These are phyloP conservation scores for Anisodus acutangulus DNA, from an alignment of 257 asterid genomes.

Conservation along the genomic window DNA sequence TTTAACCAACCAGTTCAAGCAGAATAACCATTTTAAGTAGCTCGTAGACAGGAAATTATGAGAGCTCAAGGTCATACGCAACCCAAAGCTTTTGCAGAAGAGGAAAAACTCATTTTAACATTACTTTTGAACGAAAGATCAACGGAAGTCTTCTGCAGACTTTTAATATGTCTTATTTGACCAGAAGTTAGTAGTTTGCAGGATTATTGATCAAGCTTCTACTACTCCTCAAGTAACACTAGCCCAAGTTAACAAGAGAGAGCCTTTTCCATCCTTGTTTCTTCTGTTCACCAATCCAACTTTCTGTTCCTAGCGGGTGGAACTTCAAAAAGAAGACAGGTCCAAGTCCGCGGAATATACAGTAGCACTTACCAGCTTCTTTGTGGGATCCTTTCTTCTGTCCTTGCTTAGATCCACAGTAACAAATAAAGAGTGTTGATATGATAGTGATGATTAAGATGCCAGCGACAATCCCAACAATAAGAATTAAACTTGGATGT, in stretches of 20 bases:
- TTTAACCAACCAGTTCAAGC: conserved; percentile 3
- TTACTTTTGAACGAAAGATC: neutral
- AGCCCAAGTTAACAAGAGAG: conserved; percentile 11
- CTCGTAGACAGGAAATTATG: neutral
- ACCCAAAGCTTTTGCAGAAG: neutral
- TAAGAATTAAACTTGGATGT: conserved; percentile 61
- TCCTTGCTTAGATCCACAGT: conserved; percentile 57
- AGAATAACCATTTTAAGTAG: conserved; percentile 24
- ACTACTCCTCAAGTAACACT: conserved; percentile 11
- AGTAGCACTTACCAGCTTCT: conserved; percentile 61
- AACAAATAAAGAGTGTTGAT: conserved; percentile 61
- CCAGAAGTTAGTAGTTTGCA: conserved; percentile 1
- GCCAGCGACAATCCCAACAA: conserved; percentile 73
- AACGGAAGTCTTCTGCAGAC: neutral
- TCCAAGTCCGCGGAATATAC: conserved; percentile 9
- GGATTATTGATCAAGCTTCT: conserved; percentile 9
- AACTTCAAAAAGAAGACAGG: conserved; percentile 8
- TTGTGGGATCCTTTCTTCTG: conserved; percentile 49
- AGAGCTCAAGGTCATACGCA: conserved; percentile 18
- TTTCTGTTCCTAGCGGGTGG: neutral
- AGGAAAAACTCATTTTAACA: neutral
- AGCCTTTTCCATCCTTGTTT: neutral
- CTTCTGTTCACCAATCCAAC: conserved; percentile 7
- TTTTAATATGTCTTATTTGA: neutral
- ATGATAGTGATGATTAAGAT: conserved; percentile 60